Evolutionary conservation across 2,329 filamentous ascomycete species (phyloP), one percentile per base, ranked within the genome.

Genomic region (Blastomyces parvus): DNA sequence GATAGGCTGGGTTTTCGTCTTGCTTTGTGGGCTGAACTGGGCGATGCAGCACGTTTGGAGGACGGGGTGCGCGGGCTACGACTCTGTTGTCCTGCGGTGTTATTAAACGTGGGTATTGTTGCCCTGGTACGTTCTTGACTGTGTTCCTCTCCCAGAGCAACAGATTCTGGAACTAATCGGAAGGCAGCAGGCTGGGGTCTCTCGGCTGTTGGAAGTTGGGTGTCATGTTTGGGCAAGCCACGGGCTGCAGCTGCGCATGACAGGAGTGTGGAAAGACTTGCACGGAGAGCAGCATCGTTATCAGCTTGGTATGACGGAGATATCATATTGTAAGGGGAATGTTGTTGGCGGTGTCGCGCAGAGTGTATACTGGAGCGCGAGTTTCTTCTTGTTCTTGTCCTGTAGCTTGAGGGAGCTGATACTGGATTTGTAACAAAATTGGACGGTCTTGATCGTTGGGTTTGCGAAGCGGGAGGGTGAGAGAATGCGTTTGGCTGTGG

Each of bases 241-340:
- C 94, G 85, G 1, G 93, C 94, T 0, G 93, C 94, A 2, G 92
- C 91, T 0, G 91, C 93, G 70, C 91, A 96, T n/a, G 93, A 97
- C 14, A 99, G 84, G 14, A 99, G 83, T 0, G 94, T 97, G 0
- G 91, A 96, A n/a, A 99, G 82, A 59, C 91, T 96, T 25, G 94
- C 91, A 42, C 94, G 87, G 13, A 99, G 82, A 1, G 91, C 94
- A 38, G 91, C 94, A 70, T 99, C 94, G 70, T 97, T 92, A 69
- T 97, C 91, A 58, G 90, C 87, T 69, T 91, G 90, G 69, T 90
- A 86, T 3, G 85, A 84, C 1, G 90, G 88, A 0, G 88, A 87
- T 72, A 90, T 84, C 73, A 89, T 85, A 73, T 86, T 88, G 72
- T 83, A 85, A 11, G 83, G 83, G 48, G 79, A 78, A 70, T 85